Base-by-base conservation (phyloP, 805 yeast genomes). In the Dipodascopsis uninucleata region DNA sequence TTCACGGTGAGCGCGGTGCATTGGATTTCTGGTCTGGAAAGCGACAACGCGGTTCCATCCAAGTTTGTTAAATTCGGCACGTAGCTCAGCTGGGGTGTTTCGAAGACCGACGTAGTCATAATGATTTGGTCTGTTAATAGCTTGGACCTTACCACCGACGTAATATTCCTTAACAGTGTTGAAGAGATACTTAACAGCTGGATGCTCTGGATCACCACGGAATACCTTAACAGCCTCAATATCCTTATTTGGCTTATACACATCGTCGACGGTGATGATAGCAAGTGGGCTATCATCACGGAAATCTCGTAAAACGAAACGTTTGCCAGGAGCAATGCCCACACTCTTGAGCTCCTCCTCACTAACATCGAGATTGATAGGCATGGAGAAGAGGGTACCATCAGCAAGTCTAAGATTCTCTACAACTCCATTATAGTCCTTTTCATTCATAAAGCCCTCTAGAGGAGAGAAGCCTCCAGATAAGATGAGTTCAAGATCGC, bases 1-100 rank as follows among this genome's bases (percentile, higher is more conserved):
- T 68, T 89, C 97, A 66, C 97, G 78, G 68, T 89, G 97, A 26
- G 97, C 97, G 66, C 97, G 81, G 69, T 89, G 97, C 97, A 89
- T 90, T 57, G 97, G 97, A 72, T 89, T 89, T 72, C 97, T 79
- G 33, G 97, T 89, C 72, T 89, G 97, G 82, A 89, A 89, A 26
- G 97, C 97, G 37, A 89, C 97, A 43, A 89, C 85, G 60, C 79
- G 75, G 60, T 78, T 76, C 97, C 97, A 89, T 56, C 85, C 82
- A 64, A 83, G 80, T 59, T 77, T 76, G 50, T 70, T 66, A 62
- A 90, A 90, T 71, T 89, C 96, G 20, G 80, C 69, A 68, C 97
- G 81, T 60, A 89, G 76, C 69, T 88, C 95, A 22, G 86, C 79
- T 23, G 97, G 97, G 22, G 96, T 85, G 69, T 82, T 82, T 66